Evolutionary conservation across 2,329 filamentous ascomycete genomes (phyloP).

Genomic region (Calonectria fujianensis): DNA sequence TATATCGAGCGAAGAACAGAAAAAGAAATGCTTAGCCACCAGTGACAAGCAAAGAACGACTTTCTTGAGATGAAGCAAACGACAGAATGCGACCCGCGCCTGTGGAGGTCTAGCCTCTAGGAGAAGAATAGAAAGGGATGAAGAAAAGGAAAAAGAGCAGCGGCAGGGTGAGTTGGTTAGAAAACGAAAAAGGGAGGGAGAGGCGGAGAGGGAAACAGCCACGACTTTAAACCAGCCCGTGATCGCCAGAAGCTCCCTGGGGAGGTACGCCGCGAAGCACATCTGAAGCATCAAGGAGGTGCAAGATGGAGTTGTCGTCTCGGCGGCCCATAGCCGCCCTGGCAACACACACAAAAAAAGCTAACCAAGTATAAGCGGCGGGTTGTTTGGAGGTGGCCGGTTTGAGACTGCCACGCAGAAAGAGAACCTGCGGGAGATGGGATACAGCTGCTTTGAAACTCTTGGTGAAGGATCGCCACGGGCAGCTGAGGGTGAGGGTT

Average conservation of each 20-base stretch:
- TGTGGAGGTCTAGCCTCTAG: slow-evolving; percentile 57
- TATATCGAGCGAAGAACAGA: slow-evolving; percentile 46
- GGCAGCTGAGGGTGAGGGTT: slow-evolving; percentile 40
- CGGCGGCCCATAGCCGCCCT: slow-evolving; percentile 15
- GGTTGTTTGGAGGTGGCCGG: slow-evolving; percentile 8
- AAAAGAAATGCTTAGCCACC: slow-evolving; percentile 48
- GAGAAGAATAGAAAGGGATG: slow-evolving; percentile 50
- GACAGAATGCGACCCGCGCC: slow-evolving; percentile 57
- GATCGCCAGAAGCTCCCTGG: slow-evolving; percentile 9
- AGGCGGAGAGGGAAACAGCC: slow-evolving; percentile 54
- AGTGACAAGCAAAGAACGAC: slow-evolving; percentile 33
- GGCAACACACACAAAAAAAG: not conserved
- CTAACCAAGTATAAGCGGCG: not conserved
- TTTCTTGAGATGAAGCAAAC: not conserved
- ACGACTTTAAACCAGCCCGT: slow-evolving; percentile 63
- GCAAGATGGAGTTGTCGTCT: slow-evolving; percentile 47
- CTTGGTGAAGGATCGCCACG: slow-evolving; percentile 33
- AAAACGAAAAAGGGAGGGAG: slow-evolving; percentile 47
- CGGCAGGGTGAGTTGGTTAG: slow-evolving; percentile 42
- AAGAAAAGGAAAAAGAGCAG: slow-evolving; percentile 51
- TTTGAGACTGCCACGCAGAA: slow-evolving; percentile 18
- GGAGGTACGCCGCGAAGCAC: slow-evolving; percentile 45
- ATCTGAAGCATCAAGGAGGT: slow-evolving; percentile 52
- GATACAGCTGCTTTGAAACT: slow-evolving; percentile 29
- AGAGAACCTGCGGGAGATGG: not conserved